These are phyloP conservation scores for Auricularia auricula-judae DNA, from an alignment of 768 basidiomycete species.

Conservation along the genomic window DNA sequence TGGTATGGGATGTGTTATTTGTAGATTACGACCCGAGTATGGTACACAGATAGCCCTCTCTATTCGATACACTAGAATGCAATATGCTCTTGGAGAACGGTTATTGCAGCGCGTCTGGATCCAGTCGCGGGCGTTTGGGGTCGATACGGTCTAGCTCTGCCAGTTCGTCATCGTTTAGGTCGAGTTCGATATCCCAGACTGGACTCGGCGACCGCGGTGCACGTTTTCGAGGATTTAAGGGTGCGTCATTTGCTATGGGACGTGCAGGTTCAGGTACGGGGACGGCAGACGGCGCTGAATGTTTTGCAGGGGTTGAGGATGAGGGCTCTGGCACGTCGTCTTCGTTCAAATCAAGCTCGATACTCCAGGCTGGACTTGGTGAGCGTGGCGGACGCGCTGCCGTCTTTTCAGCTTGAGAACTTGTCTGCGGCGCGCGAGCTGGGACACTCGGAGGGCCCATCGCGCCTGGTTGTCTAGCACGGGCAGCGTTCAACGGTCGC, in stretches of 20 bases:
- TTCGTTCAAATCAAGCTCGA: slow-evolving; percentile 36
- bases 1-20: too few species aligned
- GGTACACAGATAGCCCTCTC: not conserved
- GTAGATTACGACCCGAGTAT: too few species aligned
- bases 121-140: not conserved
- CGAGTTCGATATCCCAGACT: slow-evolving; percentile 65
- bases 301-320: not conserved
- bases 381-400: slow-evolving; percentile 12
- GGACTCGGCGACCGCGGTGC: slow-evolving; percentile 39
- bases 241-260: not conserved
- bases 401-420: not conserved
- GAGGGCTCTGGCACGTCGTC: not conserved
- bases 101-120: not conserved
- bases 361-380: slow-evolving; percentile 25
- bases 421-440: not conserved
- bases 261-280: not conserved
- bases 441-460: slow-evolving; percentile 1
- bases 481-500: not conserved
- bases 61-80: not conserved
- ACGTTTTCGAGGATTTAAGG: not conserved
- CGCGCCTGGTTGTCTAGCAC: not conserved
- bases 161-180: slow-evolving; percentile 16
- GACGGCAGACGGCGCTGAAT: not conserved
- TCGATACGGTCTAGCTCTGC: not conserved
- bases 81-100: not conserved